Conservation (phyloP, 1,284 basidiomycete species). For the Trametes versicolor region DNA sequence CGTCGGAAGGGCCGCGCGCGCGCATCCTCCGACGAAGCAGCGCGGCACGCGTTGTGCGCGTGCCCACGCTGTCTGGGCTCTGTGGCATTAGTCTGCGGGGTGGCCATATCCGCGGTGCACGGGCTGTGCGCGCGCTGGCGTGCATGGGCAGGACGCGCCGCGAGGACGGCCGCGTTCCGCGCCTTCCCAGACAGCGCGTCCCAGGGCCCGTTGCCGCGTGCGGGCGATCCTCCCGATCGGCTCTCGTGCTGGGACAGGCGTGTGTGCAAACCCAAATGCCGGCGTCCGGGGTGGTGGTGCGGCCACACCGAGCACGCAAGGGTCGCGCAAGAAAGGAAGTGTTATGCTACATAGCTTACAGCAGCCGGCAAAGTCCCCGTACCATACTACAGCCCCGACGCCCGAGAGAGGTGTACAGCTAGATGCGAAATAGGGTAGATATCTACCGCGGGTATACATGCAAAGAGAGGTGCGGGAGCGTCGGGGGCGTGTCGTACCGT, state of each 20-base stretch:
- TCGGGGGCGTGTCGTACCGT: slow-evolving; percentile 24
- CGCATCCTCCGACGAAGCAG: slow-evolving; percentile 4
- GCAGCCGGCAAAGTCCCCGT: slow-evolving; percentile 23
- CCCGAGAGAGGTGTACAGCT: slow-evolving; percentile 14
- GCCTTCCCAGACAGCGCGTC: slow-evolving; percentile 14
- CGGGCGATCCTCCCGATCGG: slow-evolving; percentile 12
- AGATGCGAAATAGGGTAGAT: slow-evolving; percentile 25
- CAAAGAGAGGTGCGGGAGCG: slow-evolving; percentile 20
- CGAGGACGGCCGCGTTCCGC: slow-evolving; percentile 10
- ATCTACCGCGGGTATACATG: slow-evolving; percentile 30
- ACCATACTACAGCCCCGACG: slow-evolving; percentile 5
- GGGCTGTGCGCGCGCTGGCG: slow-evolving; percentile 7
- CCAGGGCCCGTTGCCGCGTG: slow-evolving; percentile 10
- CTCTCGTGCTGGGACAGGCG: not conserved
- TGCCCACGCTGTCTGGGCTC: slow-evolving; percentile 6
- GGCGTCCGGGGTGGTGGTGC: not conserved
- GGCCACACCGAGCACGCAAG: not conserved
- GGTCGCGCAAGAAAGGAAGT: slow-evolving; percentile 1
- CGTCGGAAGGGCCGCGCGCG: not conserved
- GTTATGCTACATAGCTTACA: slow-evolving; percentile 33
- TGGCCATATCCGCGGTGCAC: slow-evolving; percentile 11
- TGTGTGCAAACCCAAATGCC: not conserved
- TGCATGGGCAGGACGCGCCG: not conserved
- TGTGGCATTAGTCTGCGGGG: slow-evolving; percentile 12
- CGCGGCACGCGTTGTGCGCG: slow-evolving; percentile 12